These are phyloP conservation scores for Alloascoidea africana DNA, from an alignment of 805 yeast species.

Conservation along the genomic window DNA sequence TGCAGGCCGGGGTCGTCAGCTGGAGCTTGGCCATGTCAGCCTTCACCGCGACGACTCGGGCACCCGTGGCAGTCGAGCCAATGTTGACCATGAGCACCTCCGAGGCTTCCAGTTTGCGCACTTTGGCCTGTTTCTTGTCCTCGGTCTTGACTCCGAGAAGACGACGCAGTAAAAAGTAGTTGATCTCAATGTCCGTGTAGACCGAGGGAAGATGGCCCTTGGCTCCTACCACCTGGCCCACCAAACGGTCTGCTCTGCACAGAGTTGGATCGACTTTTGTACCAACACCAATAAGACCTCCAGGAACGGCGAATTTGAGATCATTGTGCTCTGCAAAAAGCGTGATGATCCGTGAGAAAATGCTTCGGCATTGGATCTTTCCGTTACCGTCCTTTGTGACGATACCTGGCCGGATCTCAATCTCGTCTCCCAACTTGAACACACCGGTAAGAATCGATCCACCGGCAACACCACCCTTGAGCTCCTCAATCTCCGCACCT, in stretches of 20 bases:
- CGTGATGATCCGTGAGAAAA: conserved; percentile 85
- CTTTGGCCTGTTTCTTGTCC: conserved; percentile 94
- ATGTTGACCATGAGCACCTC: conserved; percentile 98
- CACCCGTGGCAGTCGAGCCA: conserved; percentile 99
- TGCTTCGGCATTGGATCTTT: conserved; percentile 89
- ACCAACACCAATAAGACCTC: conserved; percentile 99
- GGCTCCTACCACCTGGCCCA: conserved; percentile 98
- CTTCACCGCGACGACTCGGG: conserved; percentile 92
- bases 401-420: conserved; percentile 98
- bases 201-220: conserved; percentile 92
- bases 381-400: conserved; percentile 74
- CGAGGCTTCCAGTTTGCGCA: conserved; percentile 82
- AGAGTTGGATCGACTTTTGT: conserved; percentile 97
- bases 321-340: conserved; percentile 96
- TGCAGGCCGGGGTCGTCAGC: conserved; percentile 96
- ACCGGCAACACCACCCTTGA: conserved; percentile 99
- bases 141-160: conserved; percentile 96
- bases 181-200: conserved; percentile 94
- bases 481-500: conserved; percentile 91
- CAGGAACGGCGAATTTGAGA: conserved; percentile 97
- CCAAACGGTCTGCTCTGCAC: conserved; percentile 98
- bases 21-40: conserved; percentile 99
- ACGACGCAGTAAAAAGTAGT: conserved; percentile 92
- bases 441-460: conserved; percentile 97
- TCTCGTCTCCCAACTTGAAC: conserved; percentile 92